Percentiles rank a stretch among this genome's conserved stretches.
Evolutionary conservation across 345 rosid species (phyloP).

Genomic region (Rhodamnia argentea): DNA sequence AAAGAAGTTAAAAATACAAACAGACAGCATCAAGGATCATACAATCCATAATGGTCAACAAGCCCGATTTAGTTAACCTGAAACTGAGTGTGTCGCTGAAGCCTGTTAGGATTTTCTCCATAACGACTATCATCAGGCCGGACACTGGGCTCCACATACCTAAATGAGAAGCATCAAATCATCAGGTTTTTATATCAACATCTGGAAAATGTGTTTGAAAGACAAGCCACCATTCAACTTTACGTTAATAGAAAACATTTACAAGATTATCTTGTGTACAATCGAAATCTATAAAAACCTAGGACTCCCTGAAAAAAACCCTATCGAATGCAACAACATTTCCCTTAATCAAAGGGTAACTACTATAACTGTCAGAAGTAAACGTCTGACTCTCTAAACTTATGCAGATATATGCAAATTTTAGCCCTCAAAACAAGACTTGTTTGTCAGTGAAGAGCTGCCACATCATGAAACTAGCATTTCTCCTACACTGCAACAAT

Average conservation of each 20-base stretch:
- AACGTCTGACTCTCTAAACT: background rate
- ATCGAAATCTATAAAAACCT: background rate
- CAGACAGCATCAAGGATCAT: background rate
- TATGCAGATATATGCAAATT: background rate
- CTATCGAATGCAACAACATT: background rate
- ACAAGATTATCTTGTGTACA: background rate
- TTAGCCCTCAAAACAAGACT: background rate
- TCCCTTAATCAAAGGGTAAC: background rate
- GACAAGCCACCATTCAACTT: background rate
- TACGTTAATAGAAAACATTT: background rate
- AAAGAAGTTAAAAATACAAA: background rate
- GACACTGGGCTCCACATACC: slow-evolving; percentile 88
- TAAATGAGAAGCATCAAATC: slow-evolving; percentile 10
- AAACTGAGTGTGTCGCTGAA: slow-evolving; percentile 95
- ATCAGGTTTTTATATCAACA: background rate
- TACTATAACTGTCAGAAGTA: background rate
- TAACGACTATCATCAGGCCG: slow-evolving; percentile 97
- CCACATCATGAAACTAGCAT: background rate
- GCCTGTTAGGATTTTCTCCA: slow-evolving; percentile 95
- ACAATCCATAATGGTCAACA: background rate
- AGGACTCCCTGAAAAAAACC: background rate
- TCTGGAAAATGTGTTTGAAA: background rate
- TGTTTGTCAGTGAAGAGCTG: background rate
- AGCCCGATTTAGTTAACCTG: slow-evolving; percentile 32
- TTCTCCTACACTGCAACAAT: background rate